Evolutionary conservation across 345 rosid species (phyloP), one percentile per base, ranked within the genome.

Genomic region (Euphorbia pulcherrima): DNA sequence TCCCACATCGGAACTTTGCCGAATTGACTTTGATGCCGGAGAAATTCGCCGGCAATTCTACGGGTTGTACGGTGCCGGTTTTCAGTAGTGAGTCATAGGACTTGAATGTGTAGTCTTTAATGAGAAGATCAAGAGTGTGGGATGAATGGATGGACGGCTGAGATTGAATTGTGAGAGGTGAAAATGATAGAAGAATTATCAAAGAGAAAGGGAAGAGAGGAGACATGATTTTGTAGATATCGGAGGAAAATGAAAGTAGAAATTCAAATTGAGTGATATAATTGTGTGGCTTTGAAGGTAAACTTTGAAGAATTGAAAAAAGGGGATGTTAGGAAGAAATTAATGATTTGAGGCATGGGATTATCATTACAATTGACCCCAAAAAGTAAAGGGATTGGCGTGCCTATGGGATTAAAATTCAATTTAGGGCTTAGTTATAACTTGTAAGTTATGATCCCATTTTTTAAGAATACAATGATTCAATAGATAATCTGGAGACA

Each of bases 1-100:
- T 94, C 47, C 99, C 97, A 44, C 99, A 91, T 65, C 99, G 83
- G 68, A 84, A 88, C 80, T 84, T 88, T 29, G 72, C 91, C 0
- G 86, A 77, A 59, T 86, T 81, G 14, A 83, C 90, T 44, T 74
- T 69, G 73, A 89, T 88, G 64, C 92, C 92, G 0, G 99, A 89
- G 75, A 94, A 83, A 51, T 85, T 91, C 26, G 84, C 81, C 1
- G 99, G 97, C 54, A 90, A 80, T 14, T 77, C 28, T 18, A 89
- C 83, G 17, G 82, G 52, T 46, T 86, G 90, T 14, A 83, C 17
- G 20, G 37, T 73, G 9, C 96, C 96, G 51, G 98, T 93, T 70
- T 51, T 81, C 62, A 86, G 67, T 50, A 65, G 76, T 20, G 68
- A 74, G 81, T 74, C 71, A 62, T 74, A 85, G 81, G 85, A 87